Evolutionary conservation across 148 eudicot species (phyloP), one percentile per base, ranked within the genome.

Genomic region (Amaranthus hypochondriacus): DNA sequence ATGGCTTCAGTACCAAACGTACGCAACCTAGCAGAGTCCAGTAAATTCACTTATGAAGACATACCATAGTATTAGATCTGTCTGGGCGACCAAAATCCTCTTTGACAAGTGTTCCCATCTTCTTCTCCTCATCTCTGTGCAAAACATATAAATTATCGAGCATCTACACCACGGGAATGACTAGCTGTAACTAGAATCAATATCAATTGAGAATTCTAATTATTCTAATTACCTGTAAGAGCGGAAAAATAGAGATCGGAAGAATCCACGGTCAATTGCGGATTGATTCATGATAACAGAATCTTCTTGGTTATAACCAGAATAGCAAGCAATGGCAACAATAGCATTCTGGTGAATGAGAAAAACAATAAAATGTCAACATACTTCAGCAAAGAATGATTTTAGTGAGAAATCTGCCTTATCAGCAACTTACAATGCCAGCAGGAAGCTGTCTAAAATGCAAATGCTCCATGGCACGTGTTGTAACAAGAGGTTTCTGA

Each of bases 401-500:
- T 56, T 43, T 6, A 8, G 67, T 9, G 9, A 14, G 6, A 42
- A 10, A 46, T 51, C 8, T 39, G 67, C 21, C 14, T 42, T 6
- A 9, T 47, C 9, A 28, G 50, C 6, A 56, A 74, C 85, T 78
- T 78, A 90, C 96, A 76, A 95, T 95, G 76, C 99, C 99, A 47
- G 99, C 97, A 43, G 99, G 99, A 71, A 95, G 94, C 85, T 95
- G 97, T 84, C 99, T 87, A 74, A 95, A 95, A 78, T 95, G 99
- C 81, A 95, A 77, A 68, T 95, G 97, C 83, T 95, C 99, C 99
- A 95, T 95, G 28, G 99, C 99, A 72, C 99, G 88, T 13, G 99
- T 95, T 54, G 99, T 95, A 53, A 95, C 99, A 72, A 95, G 96
- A 66, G 99, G 99, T 83, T 95, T 95, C 74, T 95, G 99, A 21